phyloP scores from a whole-genome alignment of 2,329 filamentous ascomycete species.

The Diaporthe vaccinii region DNA sequence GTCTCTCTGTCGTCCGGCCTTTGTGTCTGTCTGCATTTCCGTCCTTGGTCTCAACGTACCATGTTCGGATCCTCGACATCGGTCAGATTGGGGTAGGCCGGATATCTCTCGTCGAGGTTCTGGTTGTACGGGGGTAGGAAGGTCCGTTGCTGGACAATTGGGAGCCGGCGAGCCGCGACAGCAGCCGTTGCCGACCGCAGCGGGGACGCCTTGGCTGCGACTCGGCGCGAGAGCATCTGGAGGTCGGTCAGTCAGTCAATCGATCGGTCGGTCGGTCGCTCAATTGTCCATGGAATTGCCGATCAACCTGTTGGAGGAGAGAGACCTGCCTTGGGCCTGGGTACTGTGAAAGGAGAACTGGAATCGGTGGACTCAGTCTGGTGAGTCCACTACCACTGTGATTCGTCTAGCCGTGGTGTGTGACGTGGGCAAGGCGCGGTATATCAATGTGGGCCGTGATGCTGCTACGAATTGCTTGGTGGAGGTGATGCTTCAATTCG shows the following conservation, averaged over 20 bases:
- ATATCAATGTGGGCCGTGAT: constrained; percentile 15
- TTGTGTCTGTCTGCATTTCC: not conserved
- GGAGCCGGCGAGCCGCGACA: constrained; percentile 62
- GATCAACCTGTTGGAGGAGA: not conserved
- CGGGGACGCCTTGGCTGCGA: constrained; percentile 63
- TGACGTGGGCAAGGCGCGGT: constrained; percentile 22
- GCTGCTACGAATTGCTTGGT: not conserved
- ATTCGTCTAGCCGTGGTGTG: constrained; percentile 25
- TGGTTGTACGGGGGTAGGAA: constrained; percentile 67
- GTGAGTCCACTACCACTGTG: constrained; percentile 4
- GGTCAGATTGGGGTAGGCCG: constrained; percentile 60
- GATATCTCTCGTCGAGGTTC: constrained; percentile 66
- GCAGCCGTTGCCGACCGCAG: constrained; percentile 59
- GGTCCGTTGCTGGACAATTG: constrained; percentile 68
- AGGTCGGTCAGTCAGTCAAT: not conserved
- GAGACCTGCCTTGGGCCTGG: constrained; percentile 53
- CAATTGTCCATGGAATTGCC: not conserved
- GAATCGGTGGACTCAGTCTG: constrained; percentile 43
- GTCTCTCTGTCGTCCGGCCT: not conserved
- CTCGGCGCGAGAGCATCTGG: constrained; percentile 74
- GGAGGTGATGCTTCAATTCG: constrained; percentile 19
- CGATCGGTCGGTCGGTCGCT: not conserved
- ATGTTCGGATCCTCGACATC: constrained; percentile 72
- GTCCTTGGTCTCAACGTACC: constrained; percentile 32
- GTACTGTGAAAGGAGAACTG: constrained; percentile 49